Conservation (phyloP, 1,284 basidiomycete species). For the Inonotus obliquus region DNA sequence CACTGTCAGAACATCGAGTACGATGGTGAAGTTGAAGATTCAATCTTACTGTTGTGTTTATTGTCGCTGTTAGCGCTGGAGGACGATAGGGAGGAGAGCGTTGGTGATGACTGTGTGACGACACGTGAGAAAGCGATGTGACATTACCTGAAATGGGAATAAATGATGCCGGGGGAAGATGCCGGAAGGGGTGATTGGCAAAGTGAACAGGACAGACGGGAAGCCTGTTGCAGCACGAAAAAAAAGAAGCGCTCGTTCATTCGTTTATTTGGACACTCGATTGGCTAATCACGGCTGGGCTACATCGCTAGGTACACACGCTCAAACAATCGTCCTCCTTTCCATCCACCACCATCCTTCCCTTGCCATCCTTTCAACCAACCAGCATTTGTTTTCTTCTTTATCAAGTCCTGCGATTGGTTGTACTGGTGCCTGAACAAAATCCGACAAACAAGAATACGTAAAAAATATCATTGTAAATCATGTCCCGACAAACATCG, state of each 20-base stretch:
- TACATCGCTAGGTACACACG: background rate
- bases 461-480: background rate
- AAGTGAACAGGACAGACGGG: background rate
- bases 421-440: background rate
- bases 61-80: background rate
- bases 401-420: background rate
- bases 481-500: slow-evolving; percentile 53
- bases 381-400: background rate
- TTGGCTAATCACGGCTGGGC: slow-evolving; percentile 3
- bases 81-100: background rate
- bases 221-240: too few relatives aligned
- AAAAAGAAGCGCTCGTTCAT: background rate
- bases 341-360: slow-evolving; percentile 21
- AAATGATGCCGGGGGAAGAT: background rate
- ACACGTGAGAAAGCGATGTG: slow-evolving; percentile 20
- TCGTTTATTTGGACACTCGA: background rate
- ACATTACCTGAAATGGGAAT: slow-evolving; percentile 25
- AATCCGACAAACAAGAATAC: background rate
- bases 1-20: background rate
- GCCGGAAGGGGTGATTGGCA: slow-evolving; percentile 2
- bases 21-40: background rate
- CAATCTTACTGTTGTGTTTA: background rate
- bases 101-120: background rate
- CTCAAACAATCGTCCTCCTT: slow-evolving; percentile 17
- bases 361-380: slow-evolving; percentile 16